A percentile compares a stretch with the other conserved stretches of the same genome.
These are phyloP conservation scores for Cymbopogon citratus DNA, from an alignment of 176 grass and related monocot species.

Conservation along the genomic window DNA sequence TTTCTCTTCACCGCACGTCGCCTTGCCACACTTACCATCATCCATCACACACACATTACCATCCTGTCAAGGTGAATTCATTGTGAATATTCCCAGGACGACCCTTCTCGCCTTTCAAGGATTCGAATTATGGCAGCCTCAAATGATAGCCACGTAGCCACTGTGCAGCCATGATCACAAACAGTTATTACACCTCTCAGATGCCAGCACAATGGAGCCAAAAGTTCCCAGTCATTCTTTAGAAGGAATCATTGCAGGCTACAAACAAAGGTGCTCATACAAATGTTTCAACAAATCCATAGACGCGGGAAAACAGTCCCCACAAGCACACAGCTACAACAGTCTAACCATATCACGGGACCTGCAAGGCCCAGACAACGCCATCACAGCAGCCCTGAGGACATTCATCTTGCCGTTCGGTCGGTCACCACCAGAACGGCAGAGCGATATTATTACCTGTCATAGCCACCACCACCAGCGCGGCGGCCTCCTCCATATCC, in stretches of 20 bases:
- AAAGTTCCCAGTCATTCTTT: constrained; percentile 4
- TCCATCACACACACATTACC: neutral
- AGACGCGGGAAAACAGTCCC: neutral
- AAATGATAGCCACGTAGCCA: constrained; percentile 15
- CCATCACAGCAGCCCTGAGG: neutral
- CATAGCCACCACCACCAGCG: constrained; percentile 34
- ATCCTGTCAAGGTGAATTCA: neutral
- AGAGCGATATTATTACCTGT: constrained; percentile 13
- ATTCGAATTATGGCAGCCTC: constrained; percentile 10
- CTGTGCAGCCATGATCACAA: neutral
- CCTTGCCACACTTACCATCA: neutral
- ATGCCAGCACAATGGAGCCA: neutral
- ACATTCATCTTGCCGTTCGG: neutral
- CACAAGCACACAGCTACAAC: neutral
- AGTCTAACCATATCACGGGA: constrained; percentile 18
- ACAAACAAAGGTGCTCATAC: constrained; percentile 22
- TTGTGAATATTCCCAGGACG: neutral
- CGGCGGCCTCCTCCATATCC: constrained; percentile 37
- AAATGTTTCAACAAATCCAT: neutral
- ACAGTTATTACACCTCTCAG: neutral
- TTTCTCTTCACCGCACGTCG: neutral
- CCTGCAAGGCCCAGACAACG: neutral
- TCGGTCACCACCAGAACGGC: neutral
- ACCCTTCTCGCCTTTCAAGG: neutral
- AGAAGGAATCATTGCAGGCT: constrained; percentile 21